Conservation (phyloP, 2,329 filamentous ascomycete species). For the Alternaria ethzedia region DNA sequence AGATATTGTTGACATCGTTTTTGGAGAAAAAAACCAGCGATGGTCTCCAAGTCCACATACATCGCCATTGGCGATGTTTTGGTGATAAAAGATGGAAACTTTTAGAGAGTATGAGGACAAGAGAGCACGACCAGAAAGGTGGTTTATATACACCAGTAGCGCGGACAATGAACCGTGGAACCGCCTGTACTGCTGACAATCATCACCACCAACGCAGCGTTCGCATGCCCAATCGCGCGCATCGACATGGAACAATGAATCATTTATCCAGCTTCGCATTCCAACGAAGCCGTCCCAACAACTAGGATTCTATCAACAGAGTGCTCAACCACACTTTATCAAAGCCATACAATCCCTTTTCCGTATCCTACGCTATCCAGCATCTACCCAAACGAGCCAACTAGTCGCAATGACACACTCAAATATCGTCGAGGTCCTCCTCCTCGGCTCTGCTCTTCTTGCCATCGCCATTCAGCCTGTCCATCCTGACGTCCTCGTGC, state of each 20-base stretch:
- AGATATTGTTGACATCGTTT: not conserved
- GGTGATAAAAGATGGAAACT: not conserved
- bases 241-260: not conserved
- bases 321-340: not conserved
- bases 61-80: rapidly evolving
- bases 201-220: not conserved
- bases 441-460: constrained; percentile 48
- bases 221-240: not conserved
- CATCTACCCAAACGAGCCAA: not conserved
- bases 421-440: constrained; percentile 47
- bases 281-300: not conserved
- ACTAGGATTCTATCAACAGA: constrained; percentile 4
- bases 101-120: not conserved
- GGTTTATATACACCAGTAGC: not conserved
- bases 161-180: rapidly evolving
- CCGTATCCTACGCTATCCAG: not conserved
- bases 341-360: not conserved
- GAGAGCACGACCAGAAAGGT: not conserved
- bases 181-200: not conserved
- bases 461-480: constrained; percentile 51
- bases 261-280: not conserved
- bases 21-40: not conserved
- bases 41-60: not conserved
- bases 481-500: constrained; percentile 43
- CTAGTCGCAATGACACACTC: constrained; percentile 9